These are phyloP conservation scores for Trebouxia sp. DNA, from an alignment of 139 green algal species.

Conservation along the genomic window DNA sequence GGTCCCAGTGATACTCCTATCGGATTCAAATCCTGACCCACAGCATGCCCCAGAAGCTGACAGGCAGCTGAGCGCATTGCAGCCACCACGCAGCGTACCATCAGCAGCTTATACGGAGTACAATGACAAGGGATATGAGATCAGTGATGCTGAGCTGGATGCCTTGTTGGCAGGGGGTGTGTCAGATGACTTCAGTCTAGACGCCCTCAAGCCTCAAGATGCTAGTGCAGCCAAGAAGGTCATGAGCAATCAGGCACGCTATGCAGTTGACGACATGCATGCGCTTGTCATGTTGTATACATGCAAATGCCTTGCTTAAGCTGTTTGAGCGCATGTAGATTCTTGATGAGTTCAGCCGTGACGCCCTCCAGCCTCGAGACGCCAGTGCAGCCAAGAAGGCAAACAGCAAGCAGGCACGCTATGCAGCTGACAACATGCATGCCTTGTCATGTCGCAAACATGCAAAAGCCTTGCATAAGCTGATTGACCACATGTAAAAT, in stretches of 20 bases:
- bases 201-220: not conserved
- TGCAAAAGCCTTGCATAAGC: too few relatives aligned
- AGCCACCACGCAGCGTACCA: not conserved
- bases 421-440: too few relatives aligned
- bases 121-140: not conserved
- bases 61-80: too few relatives aligned
- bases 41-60: not conserved
- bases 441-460: too few relatives aligned
- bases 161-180: not conserved
- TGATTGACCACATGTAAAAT: too few relatives aligned
- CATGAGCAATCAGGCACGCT: not conserved
- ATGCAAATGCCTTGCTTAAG: too few relatives aligned
- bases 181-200: not conserved
- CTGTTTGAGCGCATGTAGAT: too few relatives aligned
- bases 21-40: not conserved
- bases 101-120: not conserved
- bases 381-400: not conserved
- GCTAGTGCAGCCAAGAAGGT: not conserved
- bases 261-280: too few relatives aligned
- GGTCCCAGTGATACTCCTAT: not conserved
- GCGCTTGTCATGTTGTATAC: too few relatives aligned
- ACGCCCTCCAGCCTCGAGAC: not conserved
- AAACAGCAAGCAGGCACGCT: not conserved
- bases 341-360: too few relatives aligned
- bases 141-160: not conserved